A percentile compares a stretch with the other conserved stretches of the same genome.
These are phyloP conservation scores for Marasmius sp. DNA, from an alignment of 1,284 basidiomycete genomes.

Conservation along the genomic window DNA sequence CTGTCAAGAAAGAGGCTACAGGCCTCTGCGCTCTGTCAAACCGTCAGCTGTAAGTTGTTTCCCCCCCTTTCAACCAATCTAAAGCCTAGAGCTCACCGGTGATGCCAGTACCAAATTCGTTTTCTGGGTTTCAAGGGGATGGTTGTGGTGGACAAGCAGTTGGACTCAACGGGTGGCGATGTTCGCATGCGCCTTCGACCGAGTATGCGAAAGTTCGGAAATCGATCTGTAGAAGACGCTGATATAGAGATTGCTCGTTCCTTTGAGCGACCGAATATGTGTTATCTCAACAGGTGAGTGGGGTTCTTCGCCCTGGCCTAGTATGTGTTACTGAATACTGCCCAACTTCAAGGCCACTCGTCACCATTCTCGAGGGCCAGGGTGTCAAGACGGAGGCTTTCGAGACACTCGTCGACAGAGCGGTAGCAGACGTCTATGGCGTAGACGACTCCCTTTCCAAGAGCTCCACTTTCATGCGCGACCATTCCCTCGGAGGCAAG, in stretches of 20 bases:
- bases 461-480: conserved; percentile 46
- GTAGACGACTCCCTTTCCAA: conserved; percentile 52
- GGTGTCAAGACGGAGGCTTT: conserved; percentile 57
- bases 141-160: conserved; percentile 58
- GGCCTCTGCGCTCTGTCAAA: conserved; percentile 29
- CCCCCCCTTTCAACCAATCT: too few relatives aligned
- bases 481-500: conserved; percentile 50
- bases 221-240: conserved; percentile 40
- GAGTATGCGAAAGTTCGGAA: conserved; percentile 77
- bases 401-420: conserved; percentile 51
- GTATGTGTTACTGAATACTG: neutral
- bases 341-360: conserved; percentile 47
- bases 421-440: conserved; percentile 50
- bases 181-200: conserved; percentile 62
- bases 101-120: conserved; percentile 66
- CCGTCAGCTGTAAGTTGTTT: conserved; percentile 58
- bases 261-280: conserved; percentile 54
- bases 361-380: conserved; percentile 71
- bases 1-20: conserved; percentile 41
- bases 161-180: conserved; percentile 36
- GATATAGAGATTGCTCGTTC: conserved; percentile 70
- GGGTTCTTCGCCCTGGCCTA: neutral
- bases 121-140: conserved; percentile 80
- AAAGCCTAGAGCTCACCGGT: conserved; percentile 1
- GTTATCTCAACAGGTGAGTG: conserved; percentile 64